Evolutionary conservation across 1,284 basidiomycete species (phyloP).

Genomic region (Sporisorium reilianum): DNA sequence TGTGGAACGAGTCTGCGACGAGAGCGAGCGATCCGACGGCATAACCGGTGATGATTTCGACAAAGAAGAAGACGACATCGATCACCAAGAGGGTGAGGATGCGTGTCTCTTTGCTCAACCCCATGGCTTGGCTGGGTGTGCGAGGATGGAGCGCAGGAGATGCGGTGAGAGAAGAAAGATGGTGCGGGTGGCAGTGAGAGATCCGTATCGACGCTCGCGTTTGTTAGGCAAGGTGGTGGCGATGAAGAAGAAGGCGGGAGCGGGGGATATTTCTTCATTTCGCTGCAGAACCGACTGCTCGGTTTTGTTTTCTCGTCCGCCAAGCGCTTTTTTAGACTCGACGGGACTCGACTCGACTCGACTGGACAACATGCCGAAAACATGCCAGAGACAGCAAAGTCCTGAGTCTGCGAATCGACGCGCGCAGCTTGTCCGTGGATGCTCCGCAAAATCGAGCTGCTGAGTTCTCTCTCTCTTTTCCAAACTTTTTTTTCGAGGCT

Average conservation of each 20-base stretch:
- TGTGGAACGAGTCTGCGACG: constrained; percentile 97
- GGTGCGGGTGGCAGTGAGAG: no score
- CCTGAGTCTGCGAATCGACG: background rate
- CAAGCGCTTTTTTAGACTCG: background rate
- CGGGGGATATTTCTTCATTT: background rate
- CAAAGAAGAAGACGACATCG: constrained; percentile 89
- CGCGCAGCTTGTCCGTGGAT: background rate
- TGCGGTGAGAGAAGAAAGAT: background rate
- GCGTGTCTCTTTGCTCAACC: constrained; percentile 58
- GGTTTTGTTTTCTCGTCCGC: background rate
- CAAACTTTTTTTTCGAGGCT: background rate
- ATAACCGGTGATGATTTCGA: constrained; percentile 89
- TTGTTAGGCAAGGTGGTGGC: background rate
- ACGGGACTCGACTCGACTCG: background rate
- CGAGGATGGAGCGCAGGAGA: background rate
- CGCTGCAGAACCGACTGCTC: background rate
- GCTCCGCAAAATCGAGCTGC: background rate
- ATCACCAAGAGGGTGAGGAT: constrained; percentile 81
- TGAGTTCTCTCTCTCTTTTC: background rate
- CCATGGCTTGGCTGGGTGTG: constrained; percentile 13
- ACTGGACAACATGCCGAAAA: background rate
- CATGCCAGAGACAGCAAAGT: background rate
- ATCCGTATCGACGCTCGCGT: background rate
- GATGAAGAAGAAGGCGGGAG: background rate
- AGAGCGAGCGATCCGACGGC: constrained; percentile 92